These are phyloP conservation scores for Pistacia atlantica DNA, from an alignment of 345 rosid genomes.

Conservation along the genomic window DNA sequence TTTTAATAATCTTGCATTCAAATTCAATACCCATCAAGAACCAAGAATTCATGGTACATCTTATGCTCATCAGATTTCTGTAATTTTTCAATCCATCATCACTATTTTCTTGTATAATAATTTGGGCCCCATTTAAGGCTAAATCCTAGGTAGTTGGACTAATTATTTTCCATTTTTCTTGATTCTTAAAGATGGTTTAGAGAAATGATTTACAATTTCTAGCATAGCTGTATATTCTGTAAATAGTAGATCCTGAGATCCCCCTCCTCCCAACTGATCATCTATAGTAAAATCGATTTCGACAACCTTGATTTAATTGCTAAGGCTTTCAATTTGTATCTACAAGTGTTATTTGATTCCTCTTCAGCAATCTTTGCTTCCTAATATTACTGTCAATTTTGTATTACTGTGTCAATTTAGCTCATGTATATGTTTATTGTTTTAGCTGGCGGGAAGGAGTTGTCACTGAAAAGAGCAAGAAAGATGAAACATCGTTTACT, in stretches of 20 bases:
- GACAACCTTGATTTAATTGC: neutral
- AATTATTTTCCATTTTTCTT: too few species aligned
- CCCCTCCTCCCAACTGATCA: neutral
- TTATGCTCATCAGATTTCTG: neutral
- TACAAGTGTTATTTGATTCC: neutral
- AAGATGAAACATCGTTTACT: conserved; percentile 64
- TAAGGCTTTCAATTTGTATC: neutral
- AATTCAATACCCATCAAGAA: neutral
- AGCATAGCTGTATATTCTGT: neutral
- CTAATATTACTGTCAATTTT: neutral
- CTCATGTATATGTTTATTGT: conserved; percentile 20
- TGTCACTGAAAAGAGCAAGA: conserved; percentile 78
- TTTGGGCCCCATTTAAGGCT: too few species aligned
- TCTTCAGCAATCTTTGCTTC: neutral
- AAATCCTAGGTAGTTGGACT: too few species aligned
- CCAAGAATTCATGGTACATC: neutral
- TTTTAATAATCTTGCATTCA: neutral
- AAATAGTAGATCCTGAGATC: neutral
- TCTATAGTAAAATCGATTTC: neutral
- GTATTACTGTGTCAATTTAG: neutral
- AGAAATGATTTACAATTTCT: neutral
- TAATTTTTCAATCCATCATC: neutral
- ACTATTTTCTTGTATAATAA: neutral
- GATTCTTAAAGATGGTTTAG: too few species aligned
- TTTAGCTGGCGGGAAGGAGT: conserved; percentile 97